A percentile compares a stretch with the other conserved stretches of the same genome.
phyloP scores from a whole-genome alignment of 805 yeast genomes.

The Wickerhamomyces pijperi region DNA sequence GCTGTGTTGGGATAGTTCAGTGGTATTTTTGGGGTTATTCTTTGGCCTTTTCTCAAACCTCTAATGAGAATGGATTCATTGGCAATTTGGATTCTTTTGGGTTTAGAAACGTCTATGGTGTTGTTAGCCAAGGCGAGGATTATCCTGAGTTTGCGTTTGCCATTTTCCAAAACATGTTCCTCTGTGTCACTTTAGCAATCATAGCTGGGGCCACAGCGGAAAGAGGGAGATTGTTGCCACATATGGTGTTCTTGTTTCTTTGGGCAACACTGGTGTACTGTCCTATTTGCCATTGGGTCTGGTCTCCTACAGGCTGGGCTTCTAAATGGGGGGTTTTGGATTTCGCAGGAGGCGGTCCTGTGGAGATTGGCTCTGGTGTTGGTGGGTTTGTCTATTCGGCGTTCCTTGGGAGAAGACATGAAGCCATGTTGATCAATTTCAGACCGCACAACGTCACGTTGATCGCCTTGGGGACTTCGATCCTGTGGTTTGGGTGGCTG shows the following conservation, averaged over 20 bases:
- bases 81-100: conserved; percentile 84
- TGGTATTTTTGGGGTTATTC: conserved; percentile 99
- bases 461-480: conserved; percentile 76
- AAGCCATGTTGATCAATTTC: conserved; percentile 64
- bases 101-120: conserved; percentile 50
- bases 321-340: conserved; percentile 84
- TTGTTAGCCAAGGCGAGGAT: conserved; percentile 27
- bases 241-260: conserved; percentile 66
- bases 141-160: conserved; percentile 85
- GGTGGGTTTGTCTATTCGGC: conserved; percentile 82
- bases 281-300: conserved; percentile 92
- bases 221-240: conserved; percentile 81
- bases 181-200: conserved; percentile 86
- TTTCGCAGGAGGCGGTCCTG: conserved; percentile 98
- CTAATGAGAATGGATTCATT: conserved; percentile 74
- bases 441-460: conserved; percentile 92
- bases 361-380: conserved; percentile 84
- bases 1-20: conserved; percentile 67
- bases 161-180: conserved; percentile 80
- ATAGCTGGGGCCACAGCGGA: conserved; percentile 89
- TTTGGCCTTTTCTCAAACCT: conserved; percentile 71
- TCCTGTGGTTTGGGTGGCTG: conserved; percentile 94
- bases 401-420: conserved; percentile 73
- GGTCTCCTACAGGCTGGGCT: conserved; percentile 95
- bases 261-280: conserved; percentile 92